Base-by-base conservation (phyloP, 208 protist species). In the Crithidia bombi region DNA sequence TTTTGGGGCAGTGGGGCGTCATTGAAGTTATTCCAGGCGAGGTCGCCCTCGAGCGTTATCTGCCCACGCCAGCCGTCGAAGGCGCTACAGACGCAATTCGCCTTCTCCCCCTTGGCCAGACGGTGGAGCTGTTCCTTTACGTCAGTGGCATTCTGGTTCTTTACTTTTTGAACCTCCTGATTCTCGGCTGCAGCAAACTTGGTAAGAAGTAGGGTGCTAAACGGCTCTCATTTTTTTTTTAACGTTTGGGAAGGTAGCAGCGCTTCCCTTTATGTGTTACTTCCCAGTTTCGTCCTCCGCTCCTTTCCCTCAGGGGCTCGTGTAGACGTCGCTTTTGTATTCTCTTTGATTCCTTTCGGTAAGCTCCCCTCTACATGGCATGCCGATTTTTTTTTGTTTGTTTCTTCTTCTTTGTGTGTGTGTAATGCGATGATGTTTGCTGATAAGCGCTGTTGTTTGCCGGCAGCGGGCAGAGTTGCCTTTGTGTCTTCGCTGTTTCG, bases 151-250 rank as follows among this genome's bases (percentile, higher is more conserved):
- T 89, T 55, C 61, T 89, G 25, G 23, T 77, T 15, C 54, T 73
- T 35, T 89, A 75, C 67, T 83, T 86, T 33, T 56, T 89, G 21
- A 85, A 86, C 64, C 65, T 89, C 7, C 61, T 89, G 19, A 79
- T 89, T 39, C 57, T 89, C 1, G 78, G 77, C 39, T 89, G 83
- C 74, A 86, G 79, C 51, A 62, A 68, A 21, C 69, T 89, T 2
- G 79, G 83, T 3, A 33, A 59, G 30, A 55, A 55, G 43, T 58
- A 66, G 32, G 21, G 2, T n/a, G n/a, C n/a, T n/a, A n/a, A n/a
- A n/a, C n/a, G n/a, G n/a, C n/a, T n/a, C n/a, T n/a, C n/a, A n/a
- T n/a, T n/a, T n/a, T n/a, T n/a, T n/a, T n/a, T n/a, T 10, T 5
- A 2, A 19, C 49, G 26, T 12, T 14, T 7, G 15, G 43, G 21